Evolutionary conservation across 495 filamentous ascomycete genomes (phyloP), one percentile per base, ranked within the genome.

Genomic region (Aspergillus haitiensis): DNA sequence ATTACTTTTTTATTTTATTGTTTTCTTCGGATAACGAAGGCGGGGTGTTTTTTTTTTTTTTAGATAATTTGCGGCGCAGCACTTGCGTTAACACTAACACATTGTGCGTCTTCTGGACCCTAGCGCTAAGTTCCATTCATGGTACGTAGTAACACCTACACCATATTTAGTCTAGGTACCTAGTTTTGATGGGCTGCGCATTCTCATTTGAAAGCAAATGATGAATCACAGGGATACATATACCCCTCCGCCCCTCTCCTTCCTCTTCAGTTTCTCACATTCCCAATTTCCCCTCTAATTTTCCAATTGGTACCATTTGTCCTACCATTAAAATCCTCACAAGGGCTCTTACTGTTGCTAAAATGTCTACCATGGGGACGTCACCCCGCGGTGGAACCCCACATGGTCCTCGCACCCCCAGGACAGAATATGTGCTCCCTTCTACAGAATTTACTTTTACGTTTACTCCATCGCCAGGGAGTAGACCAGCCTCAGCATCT

Each of bases 401-500:
- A 15, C 12, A 6, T 16, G 16, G 18, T 7, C 42, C 42, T 16
- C 15, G 7, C 15, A 46, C 42, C 8, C 42, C 42, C 3, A 13
- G 42, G 18, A 15, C 42, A 15, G 13, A n/a, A 16, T 16, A 46
- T 46, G 15, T 5, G 12, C 6, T 46, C 15, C 42, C 42, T 13
- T 46, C 42, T 3, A 46, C 42, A 7, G 45, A 33, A 10, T 48
- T 57, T 49, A 39, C 44, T 8, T 57, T 55, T n/a, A 27, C 44
- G 33, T 54, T 54, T 16, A 47, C 39, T 13, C 44, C 33, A 12
- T 57, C 46, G 6, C 27, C 45, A 9, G 16, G 32, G 13, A 15
- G n/a, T 48, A 49, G 44, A 21, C 9, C 13, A 11, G 15, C 21
- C 10, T 33, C 44, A 27, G 27, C 31, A 6, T 8, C 16, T 36